Conservation (phyloP, 169 alveolate species). For the Cystoisospora suis region DNA sequence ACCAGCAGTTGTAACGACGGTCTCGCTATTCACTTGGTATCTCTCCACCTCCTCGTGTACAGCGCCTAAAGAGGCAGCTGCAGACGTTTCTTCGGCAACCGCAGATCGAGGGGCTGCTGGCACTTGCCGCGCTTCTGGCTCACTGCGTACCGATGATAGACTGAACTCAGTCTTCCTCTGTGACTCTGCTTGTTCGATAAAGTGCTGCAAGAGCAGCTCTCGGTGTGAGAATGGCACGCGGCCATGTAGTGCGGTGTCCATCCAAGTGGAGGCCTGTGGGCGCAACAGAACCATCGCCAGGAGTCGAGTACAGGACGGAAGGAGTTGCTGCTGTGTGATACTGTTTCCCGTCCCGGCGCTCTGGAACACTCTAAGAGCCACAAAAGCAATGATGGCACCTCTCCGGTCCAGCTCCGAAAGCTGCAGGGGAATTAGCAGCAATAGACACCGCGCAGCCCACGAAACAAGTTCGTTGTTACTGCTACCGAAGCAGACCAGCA, state of each 20-base stretch:
- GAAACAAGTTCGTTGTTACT: constrained; percentile 38
- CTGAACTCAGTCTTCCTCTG: too few relatives aligned
- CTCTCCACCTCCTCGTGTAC: not conserved
- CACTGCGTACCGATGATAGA: too few relatives aligned
- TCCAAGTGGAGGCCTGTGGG: constrained; percentile 58
- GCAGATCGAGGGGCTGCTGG: too few relatives aligned
- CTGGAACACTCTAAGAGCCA: constrained; percentile 52
- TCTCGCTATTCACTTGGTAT: not conserved
- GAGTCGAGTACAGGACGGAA: constrained; percentile 52
- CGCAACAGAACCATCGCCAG: constrained; percentile 56
- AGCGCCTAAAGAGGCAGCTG: too few relatives aligned
- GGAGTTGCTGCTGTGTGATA: constrained; percentile 26
- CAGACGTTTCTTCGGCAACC: not conserved
- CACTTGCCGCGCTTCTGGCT: too few relatives aligned
- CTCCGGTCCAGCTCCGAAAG: constrained; percentile 37
- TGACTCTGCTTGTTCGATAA: too few relatives aligned
- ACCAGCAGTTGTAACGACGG: not conserved
- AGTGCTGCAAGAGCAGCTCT: not conserved
- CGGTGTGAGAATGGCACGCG: constrained; percentile 16
- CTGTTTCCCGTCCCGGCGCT: constrained; percentile 37
- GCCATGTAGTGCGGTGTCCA: constrained; percentile 39
- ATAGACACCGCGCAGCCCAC: constrained; percentile 65
- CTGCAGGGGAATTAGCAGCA: constrained; percentile 40
- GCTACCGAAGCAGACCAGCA: constrained; percentile 59
- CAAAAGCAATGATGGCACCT: constrained; percentile 53